Evolutionary conservation across 139 green algal species (phyloP).

Genomic region (Nannochloris sp.): DNA sequence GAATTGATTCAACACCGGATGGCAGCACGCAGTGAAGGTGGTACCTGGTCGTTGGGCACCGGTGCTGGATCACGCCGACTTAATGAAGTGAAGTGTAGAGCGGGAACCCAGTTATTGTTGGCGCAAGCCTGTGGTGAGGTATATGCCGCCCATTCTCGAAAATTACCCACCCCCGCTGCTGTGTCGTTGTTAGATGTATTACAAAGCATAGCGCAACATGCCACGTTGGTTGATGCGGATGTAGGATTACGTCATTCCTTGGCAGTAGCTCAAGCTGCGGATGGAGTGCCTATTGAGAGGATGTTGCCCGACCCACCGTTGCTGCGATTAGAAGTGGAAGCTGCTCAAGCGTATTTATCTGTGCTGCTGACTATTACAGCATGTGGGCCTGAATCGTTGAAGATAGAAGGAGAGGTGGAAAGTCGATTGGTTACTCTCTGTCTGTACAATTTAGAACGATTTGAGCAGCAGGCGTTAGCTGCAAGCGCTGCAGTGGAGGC

Average conservation of each 20-base stretch:
- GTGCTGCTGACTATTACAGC: conserved; percentile 33
- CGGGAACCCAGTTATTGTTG: conserved; percentile 81
- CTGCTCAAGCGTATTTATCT: conserved; percentile 73
- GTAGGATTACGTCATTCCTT: conserved; percentile 48
- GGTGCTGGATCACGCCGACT: conserved; percentile 72
- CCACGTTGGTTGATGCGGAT: conserved; percentile 63
- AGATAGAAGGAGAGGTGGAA: conserved; percentile 24
- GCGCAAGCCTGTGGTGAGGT: conserved; percentile 53
- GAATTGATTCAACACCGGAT: conserved; percentile 19
- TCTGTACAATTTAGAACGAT: conserved; percentile 60
- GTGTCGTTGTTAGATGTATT: conserved; percentile 61
- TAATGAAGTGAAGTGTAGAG: conserved; percentile 58
- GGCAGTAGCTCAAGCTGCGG: conserved; percentile 53
- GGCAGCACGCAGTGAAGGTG: background rate
- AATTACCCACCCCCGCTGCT: conserved; percentile 28
- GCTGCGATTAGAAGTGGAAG: conserved; percentile 85
- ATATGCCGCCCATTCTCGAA: conserved; percentile 35
- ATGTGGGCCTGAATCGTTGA: background rate
- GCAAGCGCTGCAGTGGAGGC: conserved; percentile 7
- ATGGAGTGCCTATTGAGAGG: conserved; percentile 35
- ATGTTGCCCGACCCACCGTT: conserved; percentile 84
- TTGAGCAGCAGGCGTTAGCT: conserved; percentile 28
- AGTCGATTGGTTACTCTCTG: conserved; percentile 54
- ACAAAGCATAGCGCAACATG: conserved; percentile 46
- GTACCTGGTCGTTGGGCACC: conserved; percentile 45